A percentile compares a stretch with the other conserved stretches of the same genome.
Conservation (phyloP, 2,329 filamentous ascomycete genomes). For the Calonectria hawksworthii region DNA sequence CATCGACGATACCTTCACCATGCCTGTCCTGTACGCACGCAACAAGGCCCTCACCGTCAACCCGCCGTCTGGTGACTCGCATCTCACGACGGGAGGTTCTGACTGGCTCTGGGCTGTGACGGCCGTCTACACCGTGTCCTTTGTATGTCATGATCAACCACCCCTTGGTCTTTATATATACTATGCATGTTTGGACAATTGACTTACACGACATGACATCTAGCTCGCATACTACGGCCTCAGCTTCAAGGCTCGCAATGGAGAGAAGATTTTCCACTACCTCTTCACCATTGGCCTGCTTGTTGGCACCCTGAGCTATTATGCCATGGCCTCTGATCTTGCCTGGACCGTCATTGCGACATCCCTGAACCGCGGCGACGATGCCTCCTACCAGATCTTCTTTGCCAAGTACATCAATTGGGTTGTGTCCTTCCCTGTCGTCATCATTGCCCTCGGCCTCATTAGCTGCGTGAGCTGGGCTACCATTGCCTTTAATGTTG, state of each 20-base stretch:
- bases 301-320: constrained; percentile 65
- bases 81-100: constrained; percentile 59
- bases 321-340: constrained; percentile 65
- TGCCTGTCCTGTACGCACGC: constrained; percentile 50
- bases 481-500: constrained; percentile 65
- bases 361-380: constrained; percentile 34
- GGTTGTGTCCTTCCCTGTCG: constrained; percentile 63
- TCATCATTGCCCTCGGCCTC: constrained; percentile 62
- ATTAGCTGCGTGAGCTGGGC: constrained; percentile 68
- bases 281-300: constrained; percentile 65
- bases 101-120: constrained; percentile 70
- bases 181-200: not conserved
- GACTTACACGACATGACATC: constrained; percentile 23
- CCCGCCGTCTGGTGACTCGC: constrained; percentile 55
- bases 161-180: not conserved
- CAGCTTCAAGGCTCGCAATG: constrained; percentile 58
- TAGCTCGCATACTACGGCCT: constrained; percentile 58
- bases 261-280: constrained; percentile 70
- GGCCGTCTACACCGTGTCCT: constrained; percentile 62
- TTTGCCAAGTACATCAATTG: constrained; percentile 70
- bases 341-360: constrained; percentile 59
- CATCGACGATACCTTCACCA: constrained; percentile 35
- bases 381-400: constrained; percentile 63
- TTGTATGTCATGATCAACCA: constrained; percentile 51
- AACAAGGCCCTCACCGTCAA: constrained; percentile 65